phyloP scores from a whole-genome alignment of 2,329 filamentous ascomycete genomes.

The Aspergillus calidoustus region DNA sequence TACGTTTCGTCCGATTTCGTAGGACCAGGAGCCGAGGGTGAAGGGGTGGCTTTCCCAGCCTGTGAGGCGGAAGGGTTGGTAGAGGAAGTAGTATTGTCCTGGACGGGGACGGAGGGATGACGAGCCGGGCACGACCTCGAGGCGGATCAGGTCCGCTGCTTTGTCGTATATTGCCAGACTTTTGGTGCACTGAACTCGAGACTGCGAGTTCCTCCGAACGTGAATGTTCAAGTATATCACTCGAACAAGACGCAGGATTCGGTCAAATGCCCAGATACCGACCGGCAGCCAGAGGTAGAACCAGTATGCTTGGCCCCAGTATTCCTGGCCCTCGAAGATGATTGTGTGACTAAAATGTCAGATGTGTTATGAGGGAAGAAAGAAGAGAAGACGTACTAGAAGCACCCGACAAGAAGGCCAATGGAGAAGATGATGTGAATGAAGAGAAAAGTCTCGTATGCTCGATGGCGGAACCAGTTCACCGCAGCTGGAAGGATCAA shows the following conservation, averaged over 20 bases:
- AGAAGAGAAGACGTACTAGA: conserved; percentile 45
- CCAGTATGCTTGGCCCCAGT: conserved; percentile 55
- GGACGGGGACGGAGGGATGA: conserved; percentile 42
- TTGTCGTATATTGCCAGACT: conserved; percentile 50
- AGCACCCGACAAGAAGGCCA: conserved; percentile 51
- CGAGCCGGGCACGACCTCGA: conserved; percentile 50
- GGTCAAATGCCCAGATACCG: conserved; percentile 55
- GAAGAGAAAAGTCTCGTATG: conserved; percentile 51
- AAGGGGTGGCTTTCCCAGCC: conserved; percentile 60
- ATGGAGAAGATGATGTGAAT: conserved; percentile 45
- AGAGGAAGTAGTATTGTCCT: conserved; percentile 58
- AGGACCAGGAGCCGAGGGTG: conserved; percentile 44
- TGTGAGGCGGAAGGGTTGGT: conserved; percentile 49
- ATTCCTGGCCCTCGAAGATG: conserved; percentile 53
- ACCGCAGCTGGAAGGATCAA: conserved; percentile 50
- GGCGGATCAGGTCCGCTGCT: conserved; percentile 50
- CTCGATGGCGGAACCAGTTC: conserved; percentile 50
- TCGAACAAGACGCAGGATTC: conserved; percentile 49
- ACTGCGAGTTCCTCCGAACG: conserved; percentile 29
- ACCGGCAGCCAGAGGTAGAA: conserved; percentile 57
- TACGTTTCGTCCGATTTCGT: conserved; percentile 14
- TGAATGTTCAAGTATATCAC: conserved; percentile 51
- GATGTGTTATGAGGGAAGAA: not conserved
- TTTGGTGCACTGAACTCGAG: conserved; percentile 35
- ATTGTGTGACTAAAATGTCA: conserved; percentile 48